These are phyloP conservation scores for Trichoderma simmonsii DNA, from an alignment of 2,329 filamentous ascomycete genomes.

Conservation along the genomic window DNA sequence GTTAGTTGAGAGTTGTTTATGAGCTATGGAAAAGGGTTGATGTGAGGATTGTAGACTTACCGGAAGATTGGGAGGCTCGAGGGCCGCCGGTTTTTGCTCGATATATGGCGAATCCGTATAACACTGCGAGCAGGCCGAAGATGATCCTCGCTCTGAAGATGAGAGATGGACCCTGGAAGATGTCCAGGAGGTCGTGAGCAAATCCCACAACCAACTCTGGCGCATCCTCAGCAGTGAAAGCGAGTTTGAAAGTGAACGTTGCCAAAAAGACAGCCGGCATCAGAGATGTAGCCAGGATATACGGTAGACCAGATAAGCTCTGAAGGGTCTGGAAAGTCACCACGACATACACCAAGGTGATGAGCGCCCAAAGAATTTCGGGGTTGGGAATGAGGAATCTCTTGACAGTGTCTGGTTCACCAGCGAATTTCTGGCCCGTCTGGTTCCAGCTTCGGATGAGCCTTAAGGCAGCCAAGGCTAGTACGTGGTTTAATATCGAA, in stretches of 20 bases:
- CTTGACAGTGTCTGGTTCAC: conserved; percentile 82
- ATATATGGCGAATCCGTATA: conserved; percentile 39
- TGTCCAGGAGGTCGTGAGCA: conserved; percentile 38
- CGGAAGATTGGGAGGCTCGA: conserved; percentile 27
- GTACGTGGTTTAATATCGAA: conserved; percentile 32
- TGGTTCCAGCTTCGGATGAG: conserved; percentile 85
- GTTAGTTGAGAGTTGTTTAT: background rate
- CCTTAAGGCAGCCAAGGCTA: conserved; percentile 61
- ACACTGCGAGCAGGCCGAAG: conserved; percentile 45
- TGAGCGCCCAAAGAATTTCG: conserved; percentile 68
- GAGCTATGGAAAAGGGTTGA: background rate
- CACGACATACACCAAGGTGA: conserved; percentile 66
- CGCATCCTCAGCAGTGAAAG: conserved; percentile 82
- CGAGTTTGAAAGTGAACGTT: conserved; percentile 81
- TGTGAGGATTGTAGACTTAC: conserved; percentile 23
- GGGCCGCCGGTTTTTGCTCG: conserved; percentile 33
- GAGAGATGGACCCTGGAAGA: conserved; percentile 44
- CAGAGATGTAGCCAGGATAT: conserved; percentile 39
- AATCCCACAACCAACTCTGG: conserved; percentile 69
- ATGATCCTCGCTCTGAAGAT: conserved; percentile 49
- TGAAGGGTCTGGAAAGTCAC: conserved; percentile 47
- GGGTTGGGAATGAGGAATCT: conserved; percentile 63
- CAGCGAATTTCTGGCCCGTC: conserved; percentile 92
- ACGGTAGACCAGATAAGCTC: conserved; percentile 41
- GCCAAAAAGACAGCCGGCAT: conserved; percentile 44